Evolutionary conservation across 148 eudicot species (phyloP).

Genomic region (Vaccinium darrowii): DNA sequence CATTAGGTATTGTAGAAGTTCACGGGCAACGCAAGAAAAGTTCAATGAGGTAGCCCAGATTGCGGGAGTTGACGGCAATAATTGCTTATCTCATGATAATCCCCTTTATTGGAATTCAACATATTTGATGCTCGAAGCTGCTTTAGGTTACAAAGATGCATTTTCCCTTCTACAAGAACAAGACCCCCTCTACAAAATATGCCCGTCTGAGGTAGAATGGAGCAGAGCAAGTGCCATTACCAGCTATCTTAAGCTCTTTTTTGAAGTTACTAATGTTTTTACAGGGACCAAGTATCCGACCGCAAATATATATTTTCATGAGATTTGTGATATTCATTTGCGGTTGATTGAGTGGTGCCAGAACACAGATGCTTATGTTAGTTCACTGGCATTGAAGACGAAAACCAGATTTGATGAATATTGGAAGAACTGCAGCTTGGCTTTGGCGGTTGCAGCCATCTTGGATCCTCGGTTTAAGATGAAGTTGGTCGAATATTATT

Average conservation of each 20-base stretch:
- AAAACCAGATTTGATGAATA: slow-evolving; percentile 71
- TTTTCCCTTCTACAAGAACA: slow-evolving; percentile 63
- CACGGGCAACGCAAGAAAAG: slow-evolving; percentile 47
- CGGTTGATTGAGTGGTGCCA: slow-evolving; percentile 59
- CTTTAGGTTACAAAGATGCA: slow-evolving; percentile 59
- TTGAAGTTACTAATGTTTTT: slow-evolving; percentile 65
- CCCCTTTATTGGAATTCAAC: slow-evolving; percentile 75
- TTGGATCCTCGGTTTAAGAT: slow-evolving; percentile 92
- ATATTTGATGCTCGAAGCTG: slow-evolving; percentile 62
- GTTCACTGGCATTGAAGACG: slow-evolving; percentile 52
- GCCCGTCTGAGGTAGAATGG: slow-evolving; percentile 64
- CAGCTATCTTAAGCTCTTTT: slow-evolving; percentile 64
- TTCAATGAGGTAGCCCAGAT: slow-evolving; percentile 43
- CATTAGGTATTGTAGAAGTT: slow-evolving; percentile 61
- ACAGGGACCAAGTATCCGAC: slow-evolving; percentile 48
- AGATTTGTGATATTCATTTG: slow-evolving; percentile 51
- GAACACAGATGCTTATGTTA: slow-evolving; percentile 38
- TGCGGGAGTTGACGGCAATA: slow-evolving; percentile 30
- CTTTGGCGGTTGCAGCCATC: slow-evolving; percentile 83
- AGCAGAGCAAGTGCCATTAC: slow-evolving; percentile 47
- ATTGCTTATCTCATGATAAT: slow-evolving; percentile 52
- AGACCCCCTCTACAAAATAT: slow-evolving; percentile 43
- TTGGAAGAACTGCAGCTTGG: slow-evolving; percentile 79
- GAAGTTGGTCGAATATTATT: slow-evolving; percentile 84
- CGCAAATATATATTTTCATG: slow-evolving; percentile 58